Evolutionary conservation across 148 eudicot species (phyloP).

Genomic region (Arbutus unedo): DNA sequence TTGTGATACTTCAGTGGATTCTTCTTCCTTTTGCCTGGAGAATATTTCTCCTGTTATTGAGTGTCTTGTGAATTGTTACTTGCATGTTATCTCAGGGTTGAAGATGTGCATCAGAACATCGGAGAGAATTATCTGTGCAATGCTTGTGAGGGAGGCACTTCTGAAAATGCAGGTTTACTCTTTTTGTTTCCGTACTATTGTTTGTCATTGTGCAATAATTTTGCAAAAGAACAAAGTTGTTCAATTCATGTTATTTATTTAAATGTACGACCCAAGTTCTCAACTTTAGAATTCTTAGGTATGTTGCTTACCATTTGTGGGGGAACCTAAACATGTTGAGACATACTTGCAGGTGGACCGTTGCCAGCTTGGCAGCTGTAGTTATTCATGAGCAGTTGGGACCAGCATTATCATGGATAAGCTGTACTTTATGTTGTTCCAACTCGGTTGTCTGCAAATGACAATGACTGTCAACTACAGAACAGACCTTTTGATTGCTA

Average conservation of each 20-base stretch:
- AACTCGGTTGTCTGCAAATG: background rate
- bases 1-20: background rate
- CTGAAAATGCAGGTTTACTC: slow-evolving; percentile 22
- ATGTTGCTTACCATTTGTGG: background rate
- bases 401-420: background rate
- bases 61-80: slow-evolving; percentile 7
- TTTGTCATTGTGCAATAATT: background rate
- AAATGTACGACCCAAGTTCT: background rate
- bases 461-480: background rate
- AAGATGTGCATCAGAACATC: slow-evolving; percentile 12
- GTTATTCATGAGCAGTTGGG: background rate
- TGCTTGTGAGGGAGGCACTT: slow-evolving; percentile 14
- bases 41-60: background rate
- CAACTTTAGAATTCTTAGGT: background rate
- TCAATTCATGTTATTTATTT: background rate
- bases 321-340: slow-evolving; percentile 3
- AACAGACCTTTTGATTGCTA: background rate
- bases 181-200: background rate
- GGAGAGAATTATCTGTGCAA: slow-evolving; percentile 15
- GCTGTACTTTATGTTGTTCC: background rate
- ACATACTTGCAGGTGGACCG: background rate
- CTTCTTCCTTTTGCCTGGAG: background rate
- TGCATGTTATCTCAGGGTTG: slow-evolving; percentile 20
- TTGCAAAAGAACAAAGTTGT: background rate
- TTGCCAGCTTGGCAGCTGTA: background rate